Evolutionary conservation across 106 monocot genomes (phyloP), one percentile per base, ranked within the genome.

Genomic region (Dendrobium officinale): DNA sequence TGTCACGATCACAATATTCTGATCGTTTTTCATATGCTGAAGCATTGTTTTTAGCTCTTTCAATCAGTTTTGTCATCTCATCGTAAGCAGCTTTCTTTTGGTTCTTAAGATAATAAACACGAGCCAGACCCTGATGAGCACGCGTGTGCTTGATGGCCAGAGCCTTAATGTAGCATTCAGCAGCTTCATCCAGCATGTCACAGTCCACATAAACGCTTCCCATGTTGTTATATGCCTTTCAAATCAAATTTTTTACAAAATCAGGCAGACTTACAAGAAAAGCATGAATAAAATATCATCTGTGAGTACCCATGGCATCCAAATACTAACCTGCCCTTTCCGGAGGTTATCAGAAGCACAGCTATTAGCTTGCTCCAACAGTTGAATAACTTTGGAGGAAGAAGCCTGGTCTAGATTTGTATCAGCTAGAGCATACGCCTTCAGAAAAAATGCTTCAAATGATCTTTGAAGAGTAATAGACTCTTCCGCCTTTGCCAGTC

Each of bases 11-110:
- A 77, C 99, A 95, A 78, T 99, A 99, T 68, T 99, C 99, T 51
- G 99, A 95, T 70, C 99, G 93, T 42, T 95, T 95, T 80, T 99
- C 99, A 90, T 99, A 99, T 31, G 99, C 99, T 19, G 99, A 99
- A 27, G 99, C 90, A 87, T 89, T 95, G 74, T 86, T 93, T 56
- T 88, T 90, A 11, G 96, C 93, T 67, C 92, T 93, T 77, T 93
- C 92, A 51, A 96, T 92, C 64, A 96, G 79, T 81, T 96, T 93
- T 75, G 96, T 92, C 96, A 96, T 96, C 86, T 96, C 96, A 83
- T 92, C 95, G 81, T 95, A 99, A 51, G 99, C 99, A 77, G 87
- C 81, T 77, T 89, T 95, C 73, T 91, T 95, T 84, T 93, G 89
- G 81, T 92, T 86, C 78, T 90, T 93, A 67, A 99, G 89, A 80